Evolutionary conservation across 345 rosid species (phyloP).

Genomic region (Brassica napus): DNA sequence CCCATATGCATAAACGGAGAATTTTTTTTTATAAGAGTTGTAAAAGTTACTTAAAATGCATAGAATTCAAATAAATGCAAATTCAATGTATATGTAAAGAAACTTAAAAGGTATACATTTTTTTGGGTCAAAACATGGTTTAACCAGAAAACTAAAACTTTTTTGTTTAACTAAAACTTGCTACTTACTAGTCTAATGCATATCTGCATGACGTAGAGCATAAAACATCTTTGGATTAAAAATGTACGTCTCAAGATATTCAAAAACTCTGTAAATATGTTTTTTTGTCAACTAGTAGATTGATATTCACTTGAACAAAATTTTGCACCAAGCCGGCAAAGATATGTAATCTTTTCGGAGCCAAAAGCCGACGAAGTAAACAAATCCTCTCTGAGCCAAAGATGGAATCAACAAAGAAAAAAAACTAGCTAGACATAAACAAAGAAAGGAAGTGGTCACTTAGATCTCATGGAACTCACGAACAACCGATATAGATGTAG

Average conservation of each 20-base stretch:
- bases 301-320: too few relatives aligned
- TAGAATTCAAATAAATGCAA: not conserved
- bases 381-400: not conserved
- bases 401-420: not conserved
- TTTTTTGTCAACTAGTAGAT: not conserved
- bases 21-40: not conserved
- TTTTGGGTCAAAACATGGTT: not conserved
- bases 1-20: not conserved
- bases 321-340: not conserved
- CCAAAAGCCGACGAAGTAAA: not conserved
- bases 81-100: conserved; percentile 3
- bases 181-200: too few relatives aligned
- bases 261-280: too few relatives aligned
- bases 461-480: not conserved
- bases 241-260: too few relatives aligned
- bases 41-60: not conserved
- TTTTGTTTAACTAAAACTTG: too few relatives aligned
- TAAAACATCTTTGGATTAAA: too few relatives aligned
- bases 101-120: not conserved
- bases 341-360: not conserved
- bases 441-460: not conserved
- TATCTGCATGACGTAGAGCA: too few relatives aligned
- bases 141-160: not conserved
- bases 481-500: not conserved
- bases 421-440: not conserved